Evolutionary conservation across 1,284 basidiomycete species (phyloP).

Genomic region (Testicularia cyperi): DNA sequence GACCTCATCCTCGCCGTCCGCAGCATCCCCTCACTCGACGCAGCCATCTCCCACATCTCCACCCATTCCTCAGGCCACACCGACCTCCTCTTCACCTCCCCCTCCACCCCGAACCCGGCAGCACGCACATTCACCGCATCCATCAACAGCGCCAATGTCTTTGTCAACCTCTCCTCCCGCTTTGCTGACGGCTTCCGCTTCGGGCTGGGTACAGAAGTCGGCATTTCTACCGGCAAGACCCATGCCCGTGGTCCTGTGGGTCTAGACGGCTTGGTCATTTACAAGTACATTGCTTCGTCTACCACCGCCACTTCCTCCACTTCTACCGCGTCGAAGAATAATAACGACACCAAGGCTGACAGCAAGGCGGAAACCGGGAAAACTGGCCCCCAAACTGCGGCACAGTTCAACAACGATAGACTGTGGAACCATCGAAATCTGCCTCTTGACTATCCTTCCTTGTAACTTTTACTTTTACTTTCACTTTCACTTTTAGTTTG

Average conservation of each 20-base stretch:
- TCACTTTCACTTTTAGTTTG: no score
- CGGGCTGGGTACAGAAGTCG: slow-evolving; percentile 96
- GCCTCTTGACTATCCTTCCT: no score
- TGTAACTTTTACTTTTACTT: no score
- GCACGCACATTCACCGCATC: slow-evolving; percentile 79
- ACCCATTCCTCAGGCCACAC: slow-evolving; percentile 91
- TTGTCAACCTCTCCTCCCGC: slow-evolving; percentile 89
- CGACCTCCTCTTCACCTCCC: slow-evolving; percentile 72
- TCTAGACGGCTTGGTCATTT: slow-evolving; percentile 70
- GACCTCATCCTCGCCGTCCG: slow-evolving; percentile 68
- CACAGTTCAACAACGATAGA: background rate
- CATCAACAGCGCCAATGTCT: slow-evolving; percentile 88
- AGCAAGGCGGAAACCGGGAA: background rate
- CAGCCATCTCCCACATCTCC: slow-evolving; percentile 88
- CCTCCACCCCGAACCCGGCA: slow-evolving; percentile 19
- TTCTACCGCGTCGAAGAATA: no score
- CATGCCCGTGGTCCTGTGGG: slow-evolving; percentile 97
- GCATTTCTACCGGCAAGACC: slow-evolving; percentile 92
- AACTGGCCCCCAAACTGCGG: background rate
- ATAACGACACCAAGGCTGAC: no score
- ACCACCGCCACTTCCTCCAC: no score
- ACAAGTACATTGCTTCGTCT: slow-evolving; percentile 49
- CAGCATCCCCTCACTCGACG: slow-evolving; percentile 70
- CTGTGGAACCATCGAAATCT: background rate
- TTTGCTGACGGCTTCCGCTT: slow-evolving; percentile 97